phyloP scores from a whole-genome alignment of 2,329 filamentous ascomycete genomes.

The Penicillium fuscoglaucum region DNA sequence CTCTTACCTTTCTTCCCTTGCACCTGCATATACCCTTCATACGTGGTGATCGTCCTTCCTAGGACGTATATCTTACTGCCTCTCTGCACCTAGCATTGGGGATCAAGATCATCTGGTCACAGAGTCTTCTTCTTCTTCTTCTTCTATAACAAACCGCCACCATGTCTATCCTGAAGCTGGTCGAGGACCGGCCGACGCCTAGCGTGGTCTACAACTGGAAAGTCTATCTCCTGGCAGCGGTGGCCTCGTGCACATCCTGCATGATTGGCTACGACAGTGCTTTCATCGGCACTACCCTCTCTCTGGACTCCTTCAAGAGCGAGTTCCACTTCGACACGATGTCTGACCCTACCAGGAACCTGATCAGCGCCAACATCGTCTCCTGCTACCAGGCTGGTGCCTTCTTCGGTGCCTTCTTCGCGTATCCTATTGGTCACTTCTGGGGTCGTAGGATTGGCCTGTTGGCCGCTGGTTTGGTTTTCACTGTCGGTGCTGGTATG shows the following conservation, averaged over 20 bases:
- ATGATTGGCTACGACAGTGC: slow-evolving; percentile 68
- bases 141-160: slow-evolving; percentile 8
- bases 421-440: slow-evolving; percentile 66
- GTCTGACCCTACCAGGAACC: slow-evolving; percentile 37
- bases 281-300: slow-evolving; percentile 76
- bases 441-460: slow-evolving; percentile 67
- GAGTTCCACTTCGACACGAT: slow-evolving; percentile 67
- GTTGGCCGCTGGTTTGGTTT: slow-evolving; percentile 61
- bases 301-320: slow-evolving; percentile 65
- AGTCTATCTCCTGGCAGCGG: slow-evolving; percentile 55
- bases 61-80: slow-evolving; percentile 13
- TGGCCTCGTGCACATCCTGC: slow-evolving; percentile 58
- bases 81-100: slow-evolving; percentile 11
- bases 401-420: slow-evolving; percentile 75
- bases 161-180: slow-evolving; percentile 44
- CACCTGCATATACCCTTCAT: neutral
- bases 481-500: slow-evolving; percentile 68
- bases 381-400: slow-evolving; percentile 80
- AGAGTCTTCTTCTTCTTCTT: neutral
- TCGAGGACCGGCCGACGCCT: slow-evolving; percentile 55
- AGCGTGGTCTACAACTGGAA: slow-evolving; percentile 61
- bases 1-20: neutral
- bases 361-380: slow-evolving; percentile 73
- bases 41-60: slow-evolving; percentile 5
- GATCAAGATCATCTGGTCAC: slow-evolving; percentile 2